Conservation (phyloP, 257 asterid species). For the Nicotiana noctiflora region DNA sequence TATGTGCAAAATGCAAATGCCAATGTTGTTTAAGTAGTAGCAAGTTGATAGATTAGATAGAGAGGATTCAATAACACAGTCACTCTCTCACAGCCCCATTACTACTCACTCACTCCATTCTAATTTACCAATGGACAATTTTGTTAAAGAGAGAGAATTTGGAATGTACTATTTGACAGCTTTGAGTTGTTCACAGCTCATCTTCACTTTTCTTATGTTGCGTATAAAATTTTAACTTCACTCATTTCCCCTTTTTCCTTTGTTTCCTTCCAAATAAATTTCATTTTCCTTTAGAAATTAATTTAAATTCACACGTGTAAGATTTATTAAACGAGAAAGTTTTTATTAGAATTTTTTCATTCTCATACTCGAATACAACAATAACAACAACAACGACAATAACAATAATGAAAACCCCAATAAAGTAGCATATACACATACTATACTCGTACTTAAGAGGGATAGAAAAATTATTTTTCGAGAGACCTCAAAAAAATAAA, state of each 20-base stretch:
- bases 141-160: not conserved
- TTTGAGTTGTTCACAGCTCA: slow-evolving; percentile 50
- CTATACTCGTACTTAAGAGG: too few relatives aligned
- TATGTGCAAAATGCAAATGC: not conserved
- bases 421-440: too few relatives aligned
- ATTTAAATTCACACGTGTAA: too few relatives aligned
- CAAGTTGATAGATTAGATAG: slow-evolving; percentile 9
- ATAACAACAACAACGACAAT: too few relatives aligned
- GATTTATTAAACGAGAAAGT: too few relatives aligned
- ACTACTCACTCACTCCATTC: not conserved
- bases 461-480: too few relatives aligned
- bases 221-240: slow-evolving; percentile 12
- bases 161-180: slow-evolving; percentile 1
- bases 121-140: not conserved
- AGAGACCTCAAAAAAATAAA: too few relatives aligned
- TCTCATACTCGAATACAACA: too few relatives aligned
- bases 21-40: not conserved
- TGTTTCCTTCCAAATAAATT: not conserved
- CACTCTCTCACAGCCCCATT: slow-evolving; percentile 1
- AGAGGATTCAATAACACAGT: slow-evolving; percentile 21
- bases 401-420: too few relatives aligned
- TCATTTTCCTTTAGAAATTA: too few relatives aligned
- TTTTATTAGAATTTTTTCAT: too few relatives aligned
- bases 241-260: not conserved
- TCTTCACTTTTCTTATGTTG: slow-evolving; percentile 16